phyloP scores from a whole-genome alignment of 73 alveolate genomes.

The Uronychia setigera region DNA sequence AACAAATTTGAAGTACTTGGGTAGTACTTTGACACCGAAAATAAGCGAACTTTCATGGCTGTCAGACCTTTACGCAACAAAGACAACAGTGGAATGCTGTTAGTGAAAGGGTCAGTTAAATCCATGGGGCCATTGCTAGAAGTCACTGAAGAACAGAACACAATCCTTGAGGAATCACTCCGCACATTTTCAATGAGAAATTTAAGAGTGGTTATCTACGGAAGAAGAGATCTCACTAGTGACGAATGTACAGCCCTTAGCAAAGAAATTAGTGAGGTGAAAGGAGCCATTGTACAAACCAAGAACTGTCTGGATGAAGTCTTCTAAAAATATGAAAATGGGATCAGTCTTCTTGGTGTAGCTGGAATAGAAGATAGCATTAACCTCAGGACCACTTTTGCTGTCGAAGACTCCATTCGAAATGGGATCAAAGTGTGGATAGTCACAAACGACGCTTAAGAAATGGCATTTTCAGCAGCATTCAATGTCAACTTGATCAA shows the following conservation, averaged over 20 bases:
- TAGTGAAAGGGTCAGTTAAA: constrained; percentile 30
- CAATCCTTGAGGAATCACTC: constrained; percentile 9
- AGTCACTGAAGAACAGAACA: constrained; percentile 15
- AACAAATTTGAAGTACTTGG: background rate
- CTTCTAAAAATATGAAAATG: constrained; percentile 11
- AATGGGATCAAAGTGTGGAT: constrained; percentile 65
- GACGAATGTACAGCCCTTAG: constrained; percentile 27
- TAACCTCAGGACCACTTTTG: constrained; percentile 28
- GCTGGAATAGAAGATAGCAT: constrained; percentile 39
- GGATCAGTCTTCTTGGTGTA: constrained; percentile 40
- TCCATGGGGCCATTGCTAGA: constrained; percentile 29
- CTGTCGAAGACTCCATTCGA: constrained; percentile 34
- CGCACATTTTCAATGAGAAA: constrained; percentile 12
- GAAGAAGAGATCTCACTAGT: constrained; percentile 31
- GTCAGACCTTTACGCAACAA: constrained; percentile 13
- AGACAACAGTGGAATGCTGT: constrained; percentile 15
- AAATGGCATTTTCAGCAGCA: constrained; percentile 14
- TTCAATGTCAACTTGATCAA: constrained; percentile 16
- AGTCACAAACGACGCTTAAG: constrained; percentile 49
- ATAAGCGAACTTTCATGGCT: constrained; percentile 7
- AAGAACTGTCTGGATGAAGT: constrained; percentile 26
- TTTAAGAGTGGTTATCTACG: constrained; percentile 17
- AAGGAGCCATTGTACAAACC: constrained; percentile 4
- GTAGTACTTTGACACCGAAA: background rate
- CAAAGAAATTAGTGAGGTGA: constrained; percentile 31